Evolutionary conservation across 192 early-diverging fungal genomes (phyloP).

Genomic region (Mortierella alpina): DNA sequence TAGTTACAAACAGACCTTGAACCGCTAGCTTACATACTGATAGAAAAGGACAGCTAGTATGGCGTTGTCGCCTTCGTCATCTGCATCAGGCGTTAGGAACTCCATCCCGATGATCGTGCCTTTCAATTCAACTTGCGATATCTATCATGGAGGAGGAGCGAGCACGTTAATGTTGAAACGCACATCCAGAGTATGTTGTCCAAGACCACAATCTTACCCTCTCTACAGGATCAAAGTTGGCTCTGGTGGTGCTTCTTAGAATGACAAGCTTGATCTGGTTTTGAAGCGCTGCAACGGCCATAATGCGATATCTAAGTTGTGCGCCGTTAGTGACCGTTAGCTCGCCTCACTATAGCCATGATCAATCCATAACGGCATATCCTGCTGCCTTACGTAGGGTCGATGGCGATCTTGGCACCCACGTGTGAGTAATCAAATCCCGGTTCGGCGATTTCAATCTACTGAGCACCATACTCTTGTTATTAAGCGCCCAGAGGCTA

Average conservation of each 20-base stretch:
- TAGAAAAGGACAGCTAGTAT: slow-evolving; percentile 37
- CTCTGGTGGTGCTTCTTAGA: slow-evolving; percentile 16
- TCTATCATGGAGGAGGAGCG: background rate
- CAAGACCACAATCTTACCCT: slow-evolving; percentile 13
- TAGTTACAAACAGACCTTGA: background rate
- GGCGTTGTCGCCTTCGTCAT: slow-evolving; percentile 6
- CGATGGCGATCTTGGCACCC: slow-evolving; percentile 35
- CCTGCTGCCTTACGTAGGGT: slow-evolving; percentile 24
- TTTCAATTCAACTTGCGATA: slow-evolving; percentile 16
- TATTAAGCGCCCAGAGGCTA: too few relatives aligned
- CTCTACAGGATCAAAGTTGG: slow-evolving; percentile 32
- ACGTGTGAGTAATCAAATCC: slow-evolving; percentile 21
- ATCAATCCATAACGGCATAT: too few relatives aligned
- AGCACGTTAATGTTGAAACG: background rate
- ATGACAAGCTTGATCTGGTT: slow-evolving; percentile 28
- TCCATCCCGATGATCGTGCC: slow-evolving; percentile 44
- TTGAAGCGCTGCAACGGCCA: slow-evolving; percentile 39
- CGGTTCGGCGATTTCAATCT: slow-evolving; percentile 31
- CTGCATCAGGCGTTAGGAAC: slow-evolving; percentile 26
- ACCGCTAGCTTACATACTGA: slow-evolving; percentile 19
- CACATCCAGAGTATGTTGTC: background rate
- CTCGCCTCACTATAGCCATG: background rate
- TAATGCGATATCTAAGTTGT: slow-evolving; percentile 3
- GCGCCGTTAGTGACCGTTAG: background rate
- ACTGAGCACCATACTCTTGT: background rate